These are phyloP conservation scores for Fusarium abutilonis DNA, from an alignment of 2,329 filamentous ascomycete species.

Conservation along the genomic window DNA sequence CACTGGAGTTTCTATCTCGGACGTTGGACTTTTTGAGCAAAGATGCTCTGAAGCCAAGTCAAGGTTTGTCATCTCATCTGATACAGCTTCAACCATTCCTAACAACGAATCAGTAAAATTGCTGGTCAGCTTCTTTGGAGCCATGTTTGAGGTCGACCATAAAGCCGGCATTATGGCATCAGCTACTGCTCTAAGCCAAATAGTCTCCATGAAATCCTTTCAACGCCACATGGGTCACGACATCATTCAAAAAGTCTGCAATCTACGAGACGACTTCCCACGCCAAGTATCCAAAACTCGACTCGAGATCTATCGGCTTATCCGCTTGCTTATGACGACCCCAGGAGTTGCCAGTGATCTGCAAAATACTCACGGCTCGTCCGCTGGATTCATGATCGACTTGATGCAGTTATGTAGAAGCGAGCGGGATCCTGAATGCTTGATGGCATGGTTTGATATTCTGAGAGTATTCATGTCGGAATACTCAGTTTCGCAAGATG, in stretches of 20 bases:
- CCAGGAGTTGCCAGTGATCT: conserved; percentile 56
- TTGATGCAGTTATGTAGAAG: conserved; percentile 62
- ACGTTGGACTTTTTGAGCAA: conserved; percentile 61
- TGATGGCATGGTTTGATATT: conserved; percentile 67
- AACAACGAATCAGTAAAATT: conserved; percentile 53
- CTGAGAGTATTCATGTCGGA: conserved; percentile 57
- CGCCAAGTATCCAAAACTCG: conserved; percentile 63
- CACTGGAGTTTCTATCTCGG: conserved; percentile 65
- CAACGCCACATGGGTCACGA: conserved; percentile 58
- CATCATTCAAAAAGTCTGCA: conserved; percentile 61
- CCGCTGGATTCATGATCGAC: conserved; percentile 59
- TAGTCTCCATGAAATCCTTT: conserved; percentile 62
- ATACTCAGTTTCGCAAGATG: conserved; percentile 57
- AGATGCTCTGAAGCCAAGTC: conserved; percentile 59
- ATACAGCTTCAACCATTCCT: neutral
- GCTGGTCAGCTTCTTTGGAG: conserved; percentile 64
- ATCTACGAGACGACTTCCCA: conserved; percentile 66
- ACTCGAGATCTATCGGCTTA: conserved; percentile 61
- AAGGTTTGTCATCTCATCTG: conserved; percentile 51
- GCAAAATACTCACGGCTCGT: conserved; percentile 55
- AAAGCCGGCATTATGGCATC: conserved; percentile 67
- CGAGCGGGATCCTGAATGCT: conserved; percentile 66
- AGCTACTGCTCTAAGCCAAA: conserved; percentile 61
- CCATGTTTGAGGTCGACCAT: conserved; percentile 68
- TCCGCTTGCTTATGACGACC: conserved; percentile 57